Evolutionary conservation across 768 basidiomycete species (phyloP).

Genomic region (Serpula lacrymans): DNA sequence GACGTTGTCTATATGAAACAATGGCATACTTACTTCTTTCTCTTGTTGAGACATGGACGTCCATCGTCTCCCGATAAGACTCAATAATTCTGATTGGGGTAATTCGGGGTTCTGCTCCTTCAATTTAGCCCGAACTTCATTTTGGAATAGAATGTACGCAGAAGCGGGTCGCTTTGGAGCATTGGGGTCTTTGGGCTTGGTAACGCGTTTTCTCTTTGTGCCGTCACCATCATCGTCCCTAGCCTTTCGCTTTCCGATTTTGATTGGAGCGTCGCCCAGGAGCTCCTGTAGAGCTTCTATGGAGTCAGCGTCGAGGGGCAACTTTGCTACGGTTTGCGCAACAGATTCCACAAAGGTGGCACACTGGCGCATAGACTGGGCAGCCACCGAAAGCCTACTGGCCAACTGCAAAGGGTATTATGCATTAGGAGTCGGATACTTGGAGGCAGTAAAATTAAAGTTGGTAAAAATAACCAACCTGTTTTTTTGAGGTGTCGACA

Average conservation of each 20-base stretch:
- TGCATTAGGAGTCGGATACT: conserved; percentile 10
- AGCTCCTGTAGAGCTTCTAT: conserved; percentile 19
- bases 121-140: conserved; percentile 75
- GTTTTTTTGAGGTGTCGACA: conserved; percentile 23
- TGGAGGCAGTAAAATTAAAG: background rate
- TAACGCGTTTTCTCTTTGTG: conserved; percentile 36
- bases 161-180: conserved; percentile 93
- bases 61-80: conserved; percentile 75
- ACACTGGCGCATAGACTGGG: conserved; percentile 60
- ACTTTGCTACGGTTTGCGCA: conserved; percentile 43
- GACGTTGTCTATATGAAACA: background rate
- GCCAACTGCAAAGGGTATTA: conserved; percentile 45
- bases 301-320: conserved; percentile 28
- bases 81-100: conserved; percentile 68
- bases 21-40: conserved; percentile 64
- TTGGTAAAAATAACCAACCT: conserved; percentile 19
- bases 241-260: conserved; percentile 54
- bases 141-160: conserved; percentile 94
- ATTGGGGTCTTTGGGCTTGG: conserved; percentile 81
- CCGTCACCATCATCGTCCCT: conserved; percentile 36
- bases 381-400: conserved; percentile 50
- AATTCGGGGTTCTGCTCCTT: conserved; percentile 62
- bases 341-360: conserved; percentile 61
- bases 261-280: conserved; percentile 23
- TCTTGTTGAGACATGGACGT: conserved; percentile 57